phyloP scores from a whole-genome alignment of 306 rosid species.

The Cicer chorassanicum region DNA sequence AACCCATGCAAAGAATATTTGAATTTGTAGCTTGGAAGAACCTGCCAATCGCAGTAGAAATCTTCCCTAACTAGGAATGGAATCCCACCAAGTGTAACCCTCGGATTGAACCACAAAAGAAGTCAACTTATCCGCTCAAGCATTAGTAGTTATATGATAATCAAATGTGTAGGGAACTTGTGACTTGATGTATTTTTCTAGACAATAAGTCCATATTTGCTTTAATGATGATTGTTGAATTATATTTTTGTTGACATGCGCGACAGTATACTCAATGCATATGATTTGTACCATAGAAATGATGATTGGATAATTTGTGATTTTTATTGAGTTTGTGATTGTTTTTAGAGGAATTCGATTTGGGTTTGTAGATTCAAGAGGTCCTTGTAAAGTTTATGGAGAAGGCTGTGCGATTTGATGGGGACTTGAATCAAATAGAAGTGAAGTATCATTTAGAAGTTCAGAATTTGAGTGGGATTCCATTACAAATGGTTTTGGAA shows the following conservation, averaged over 20 bases:
- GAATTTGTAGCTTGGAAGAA: not conserved
- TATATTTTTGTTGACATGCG: slow-evolving; percentile 1
- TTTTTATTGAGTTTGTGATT: slow-evolving; percentile 74
- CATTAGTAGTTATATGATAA: not conserved
- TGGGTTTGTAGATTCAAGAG: slow-evolving; percentile 97
- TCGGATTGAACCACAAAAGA: not conserved
- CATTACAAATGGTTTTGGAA: slow-evolving; percentile 69
- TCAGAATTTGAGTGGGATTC: slow-evolving; percentile 53
- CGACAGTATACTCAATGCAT: slow-evolving; percentile 18
- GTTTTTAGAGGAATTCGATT: slow-evolving; percentile 83
- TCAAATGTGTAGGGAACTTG: slow-evolving; percentile 9
- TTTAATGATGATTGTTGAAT: not conserved
- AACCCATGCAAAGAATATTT: not conserved
- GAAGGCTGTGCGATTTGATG: slow-evolving; percentile 78
- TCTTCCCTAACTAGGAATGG: not conserved
- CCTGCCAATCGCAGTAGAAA: not conserved
- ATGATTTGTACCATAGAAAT: slow-evolving; percentile 23
- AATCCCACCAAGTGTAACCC: not conserved
- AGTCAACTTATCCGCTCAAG: not conserved
- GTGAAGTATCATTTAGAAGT: slow-evolving; percentile 60
- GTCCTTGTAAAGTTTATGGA: slow-evolving; percentile 75
- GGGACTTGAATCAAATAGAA: slow-evolving; percentile 55
- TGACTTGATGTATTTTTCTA: not conserved
- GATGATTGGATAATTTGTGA: slow-evolving; percentile 47
- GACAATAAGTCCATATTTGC: slow-evolving; percentile 2